phyloP scores from a whole-genome alignment of 352 stramenopile species.

The Phytophthora crassamura region DNA sequence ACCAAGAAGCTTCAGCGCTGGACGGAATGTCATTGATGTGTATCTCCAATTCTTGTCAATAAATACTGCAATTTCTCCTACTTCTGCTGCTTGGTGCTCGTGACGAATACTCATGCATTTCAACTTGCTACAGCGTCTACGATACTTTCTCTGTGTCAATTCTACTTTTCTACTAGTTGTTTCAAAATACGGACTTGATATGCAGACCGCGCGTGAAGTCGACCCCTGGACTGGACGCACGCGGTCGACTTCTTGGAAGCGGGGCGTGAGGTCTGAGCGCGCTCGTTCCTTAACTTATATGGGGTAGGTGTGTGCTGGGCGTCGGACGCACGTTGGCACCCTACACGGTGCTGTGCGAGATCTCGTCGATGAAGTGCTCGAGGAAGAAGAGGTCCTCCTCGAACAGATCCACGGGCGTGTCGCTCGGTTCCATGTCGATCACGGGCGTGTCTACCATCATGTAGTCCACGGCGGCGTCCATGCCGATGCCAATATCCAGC shows the following conservation, averaged over 20 bases:
- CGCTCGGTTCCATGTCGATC: constrained; percentile 79
- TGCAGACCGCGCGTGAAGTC: constrained; percentile 17
- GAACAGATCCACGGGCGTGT: constrained; percentile 78
- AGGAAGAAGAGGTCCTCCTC: constrained; percentile 84
- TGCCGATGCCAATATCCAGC: constrained; percentile 69
- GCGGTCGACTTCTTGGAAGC: constrained; percentile 6
- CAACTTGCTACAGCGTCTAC: constrained; percentile 39
- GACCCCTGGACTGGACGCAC: neutral
- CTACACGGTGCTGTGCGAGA: constrained; percentile 57
- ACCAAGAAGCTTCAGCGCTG: neutral
- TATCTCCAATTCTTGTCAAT: constrained; percentile 25
- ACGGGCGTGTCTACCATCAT: constrained; percentile 76
- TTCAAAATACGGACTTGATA: constrained; percentile 46
- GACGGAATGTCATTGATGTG: constrained; percentile 3
- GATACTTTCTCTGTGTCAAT: constrained; percentile 29
- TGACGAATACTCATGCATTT: constrained; percentile 32
- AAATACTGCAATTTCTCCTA: constrained; percentile 20
- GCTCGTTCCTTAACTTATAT: constrained; percentile 36
- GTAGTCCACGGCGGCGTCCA: constrained; percentile 76
- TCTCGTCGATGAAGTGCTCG: constrained; percentile 84
- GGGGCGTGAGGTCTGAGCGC: neutral
- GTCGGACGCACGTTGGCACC: constrained; percentile 10
- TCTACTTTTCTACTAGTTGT: constrained; percentile 41
- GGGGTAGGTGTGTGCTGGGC: constrained; percentile 8
- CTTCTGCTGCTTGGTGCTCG: neutral